Base-by-base conservation (phyloP, 1,284 basidiomycete genomes). In the Thecaphora thlaspeos region DNA sequence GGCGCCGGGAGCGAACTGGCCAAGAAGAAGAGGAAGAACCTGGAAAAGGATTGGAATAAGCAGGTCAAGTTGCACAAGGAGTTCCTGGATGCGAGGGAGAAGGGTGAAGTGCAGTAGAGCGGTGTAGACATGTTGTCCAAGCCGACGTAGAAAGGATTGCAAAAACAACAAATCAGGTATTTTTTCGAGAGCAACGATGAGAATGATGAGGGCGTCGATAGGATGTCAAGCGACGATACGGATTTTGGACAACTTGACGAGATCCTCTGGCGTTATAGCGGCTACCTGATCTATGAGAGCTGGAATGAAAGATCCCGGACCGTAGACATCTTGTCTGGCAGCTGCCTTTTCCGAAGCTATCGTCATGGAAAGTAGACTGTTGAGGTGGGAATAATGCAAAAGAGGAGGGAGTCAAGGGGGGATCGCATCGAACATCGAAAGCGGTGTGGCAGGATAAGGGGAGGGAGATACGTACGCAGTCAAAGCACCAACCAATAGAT, bases 251-350 rank as follows among this genome's bases (percentile, higher is more conserved):
- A 23, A 19, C 14, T 49, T 46, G 34, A 26, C 36, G 18, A 64
- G 44, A 46, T 64, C 61, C 3, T 56, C 37, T 4, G 50, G 43
- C 1, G 52, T 50, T 1, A 64, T 45, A 1, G 50, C 43, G 4
- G 68, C 65, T 42, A 94, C 80, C 69, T 87, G 87, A 73, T 96
- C 92, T 36, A 96, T 88, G 48, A 96, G 80, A 0, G 88, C 90
- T 18, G 89, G 83, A 21, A 94, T 80, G 81, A 96, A 95, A 0
- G 90, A 89, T 39, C 90, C 91, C 4, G 90, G 87, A 0, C 92
- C 93, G 44, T 81, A 82, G 22, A 94, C 89, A 55, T 87, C 85
- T 1, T 80, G 70, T 41, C 86, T 82, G n/a, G 78, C 78, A 0
- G 85, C 88, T 0, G 92, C 91, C 8, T 86, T 73, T 79, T 96